Conservation (phyloP, 139 green algal genomes). For the Volvox africanus region DNA sequence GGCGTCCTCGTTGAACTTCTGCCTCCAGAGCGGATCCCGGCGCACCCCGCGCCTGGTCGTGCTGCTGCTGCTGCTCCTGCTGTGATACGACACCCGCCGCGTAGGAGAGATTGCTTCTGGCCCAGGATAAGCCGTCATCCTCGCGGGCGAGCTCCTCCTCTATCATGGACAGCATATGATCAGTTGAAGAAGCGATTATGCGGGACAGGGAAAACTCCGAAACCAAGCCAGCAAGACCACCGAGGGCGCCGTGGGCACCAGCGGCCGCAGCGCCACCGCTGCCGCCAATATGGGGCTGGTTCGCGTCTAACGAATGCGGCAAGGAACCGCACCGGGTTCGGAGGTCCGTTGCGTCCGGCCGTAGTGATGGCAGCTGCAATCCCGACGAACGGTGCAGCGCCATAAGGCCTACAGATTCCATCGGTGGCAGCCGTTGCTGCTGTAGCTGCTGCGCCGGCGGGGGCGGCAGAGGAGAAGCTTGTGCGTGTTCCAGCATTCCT, state of each 20-base stretch:
- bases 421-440: too few relatives aligned
- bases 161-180: background rate
- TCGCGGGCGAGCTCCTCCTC: background rate
- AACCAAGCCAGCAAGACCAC: background rate
- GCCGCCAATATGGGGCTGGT: background rate
- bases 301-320: too few relatives aligned
- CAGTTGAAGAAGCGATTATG: background rate
- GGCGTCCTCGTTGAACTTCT: background rate
- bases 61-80: background rate
- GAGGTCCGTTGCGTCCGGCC: too few relatives aligned
- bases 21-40: background rate
- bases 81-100: background rate
- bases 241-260: background rate
- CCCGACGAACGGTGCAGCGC: too few relatives aligned
- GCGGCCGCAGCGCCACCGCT: background rate
- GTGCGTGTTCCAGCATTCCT: too few relatives aligned
- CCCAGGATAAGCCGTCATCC: background rate
- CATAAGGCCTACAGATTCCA: too few relatives aligned
- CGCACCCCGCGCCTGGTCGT: background rate
- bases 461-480: too few relatives aligned
- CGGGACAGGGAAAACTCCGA: background rate
- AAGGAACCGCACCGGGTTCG: too few relatives aligned
- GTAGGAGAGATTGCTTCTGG: background rate
- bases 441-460: too few relatives aligned
- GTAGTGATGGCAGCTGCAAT: too few relatives aligned